Base-by-base conservation (phyloP, 2,329 filamentous ascomycete species). In the Aspergillus ochraceoroseus region DNA sequence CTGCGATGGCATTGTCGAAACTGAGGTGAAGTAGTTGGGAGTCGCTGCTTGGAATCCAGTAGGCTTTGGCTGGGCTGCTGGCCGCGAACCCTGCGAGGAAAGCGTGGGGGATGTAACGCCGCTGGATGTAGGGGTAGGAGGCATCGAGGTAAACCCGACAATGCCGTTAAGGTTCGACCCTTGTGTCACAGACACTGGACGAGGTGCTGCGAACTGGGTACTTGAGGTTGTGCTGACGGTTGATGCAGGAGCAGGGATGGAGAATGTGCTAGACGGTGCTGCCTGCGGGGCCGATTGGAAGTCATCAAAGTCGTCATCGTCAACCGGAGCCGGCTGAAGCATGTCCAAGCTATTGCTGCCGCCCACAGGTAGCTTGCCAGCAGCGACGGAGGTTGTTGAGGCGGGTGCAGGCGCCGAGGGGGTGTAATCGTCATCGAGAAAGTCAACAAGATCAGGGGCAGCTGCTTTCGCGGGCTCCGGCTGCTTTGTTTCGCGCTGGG, bases 1-100 rank as follows among this genome's bases (percentile, higher is more conserved):
- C 37, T 66, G 59, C 22, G 64, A 38, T 17, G 58, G 43, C 23
- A 61, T 58, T 9, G 63, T 58, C 9, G 66, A 65, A 14, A 96
- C 83, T 0, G 87, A 92, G 38, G 87, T 88, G 66, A 90, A 98
- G 72, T 98, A 98, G 69, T 98, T 98, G 37, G 92, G 92, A 14
- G 84, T 82, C 1, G 82, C 67, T 2, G 85, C 77, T 66, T 94
- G 86, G 68, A 82, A 94, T 32, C 77, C 76, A 1, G 75, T 64
- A 6, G 79, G 75, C 60, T 80, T 79, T 3, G 74, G 63, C 32
- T 71, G 68, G 57, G 61, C 70, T 55, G 53, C 70, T 54, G 51
- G 64, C 46, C 44, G 65, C 41, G 63, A 46, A 61, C 57, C 36
- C 57, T 60, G 46, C 55, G 74, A 18, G 7, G 35, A 68, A 37